Base-by-base conservation (phyloP, 257 asterid genomes). In the Fraxinus anomala region DNA sequence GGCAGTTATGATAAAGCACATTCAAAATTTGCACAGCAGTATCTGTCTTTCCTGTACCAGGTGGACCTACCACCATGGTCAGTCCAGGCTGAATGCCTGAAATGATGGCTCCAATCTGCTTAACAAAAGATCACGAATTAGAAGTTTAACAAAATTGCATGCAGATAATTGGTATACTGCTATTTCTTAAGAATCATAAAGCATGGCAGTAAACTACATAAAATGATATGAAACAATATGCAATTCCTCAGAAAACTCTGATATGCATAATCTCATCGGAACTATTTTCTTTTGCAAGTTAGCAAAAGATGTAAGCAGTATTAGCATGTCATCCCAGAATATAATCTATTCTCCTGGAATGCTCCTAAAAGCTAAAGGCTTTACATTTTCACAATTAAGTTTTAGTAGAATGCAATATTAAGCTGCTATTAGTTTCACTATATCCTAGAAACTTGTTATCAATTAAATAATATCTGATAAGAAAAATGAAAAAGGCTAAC, bases 51-150 rank as follows among this genome's bases (percentile, higher is more conserved):
- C 99, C 99, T 3, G 99, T 96, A 84, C 99, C 99, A 76, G 99
- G 99, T 78, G 99, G 99, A 78, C 99, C 99, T 33, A 96, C 99
- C 82, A 96, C 99, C 99, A 93, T 96, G 40, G 97, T 89, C 81
- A 96, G 85, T 76, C 99, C 99, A 39, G 99, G 99, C 80, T 96
- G 99, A 89, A 92, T 82, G 49, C 99, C 99, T 36, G 98, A 96
- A 34, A 85, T 84, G 84, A 96, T 93, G 39, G 96, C 97, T 83
- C 87, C 97, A 83, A 93, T 89, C 99, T 96, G 89, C 86, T 86
- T 40, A 69, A 67, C 40, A 75, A 80, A 40, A 68, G 37, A 63
- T 30, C 77, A 80, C n/a, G 72, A 56, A 72, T 59, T 31, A 56
- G 56, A 77, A 54, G 76, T 61, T 30, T 51, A 65, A 33, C 17